phyloP scores from a whole-genome alignment of 129 eudicot genomes.

The Pseudognaphalium luteoalbum region DNA sequence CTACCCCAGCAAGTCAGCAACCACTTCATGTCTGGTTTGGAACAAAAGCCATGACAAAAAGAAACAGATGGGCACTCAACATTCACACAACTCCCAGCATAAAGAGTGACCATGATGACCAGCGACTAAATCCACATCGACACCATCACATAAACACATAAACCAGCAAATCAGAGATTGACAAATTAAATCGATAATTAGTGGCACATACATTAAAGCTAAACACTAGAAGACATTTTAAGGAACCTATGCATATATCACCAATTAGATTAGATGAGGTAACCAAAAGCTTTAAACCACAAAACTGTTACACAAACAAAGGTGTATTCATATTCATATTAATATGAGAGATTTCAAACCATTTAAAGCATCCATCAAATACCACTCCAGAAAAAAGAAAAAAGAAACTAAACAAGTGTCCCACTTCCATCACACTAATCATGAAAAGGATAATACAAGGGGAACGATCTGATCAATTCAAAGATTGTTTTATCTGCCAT shows the following conservation, averaged over 20 bases:
- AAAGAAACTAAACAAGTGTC: conserved; percentile 29
- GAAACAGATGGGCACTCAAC: background rate
- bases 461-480: conserved; percentile 28
- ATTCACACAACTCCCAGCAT: no score
- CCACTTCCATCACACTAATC: conserved; percentile 44
- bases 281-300: background rate
- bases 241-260: background rate
- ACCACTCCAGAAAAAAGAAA: conserved; percentile 25
- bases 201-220: background rate
- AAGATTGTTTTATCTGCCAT: conserved; percentile 16
- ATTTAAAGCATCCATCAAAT: conserved; percentile 26
- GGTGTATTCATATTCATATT: conserved; percentile 32
- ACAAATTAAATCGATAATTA: background rate
- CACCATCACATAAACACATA: background rate
- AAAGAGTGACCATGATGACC: background rate
- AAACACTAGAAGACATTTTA: background rate
- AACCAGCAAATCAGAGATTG: background rate
- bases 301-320: conserved; percentile 25
- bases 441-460: conserved; percentile 37
- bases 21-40: background rate
- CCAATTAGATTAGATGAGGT: background rate
- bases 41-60: background rate
- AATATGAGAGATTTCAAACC: conserved; percentile 27
- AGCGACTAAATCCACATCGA: background rate
- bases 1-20: background rate